A percentile compares a stretch with the other conserved stretches of the same genome.
Evolutionary conservation across 768 basidiomycete species (phyloP).

Genomic region (Trametes punicea): DNA sequence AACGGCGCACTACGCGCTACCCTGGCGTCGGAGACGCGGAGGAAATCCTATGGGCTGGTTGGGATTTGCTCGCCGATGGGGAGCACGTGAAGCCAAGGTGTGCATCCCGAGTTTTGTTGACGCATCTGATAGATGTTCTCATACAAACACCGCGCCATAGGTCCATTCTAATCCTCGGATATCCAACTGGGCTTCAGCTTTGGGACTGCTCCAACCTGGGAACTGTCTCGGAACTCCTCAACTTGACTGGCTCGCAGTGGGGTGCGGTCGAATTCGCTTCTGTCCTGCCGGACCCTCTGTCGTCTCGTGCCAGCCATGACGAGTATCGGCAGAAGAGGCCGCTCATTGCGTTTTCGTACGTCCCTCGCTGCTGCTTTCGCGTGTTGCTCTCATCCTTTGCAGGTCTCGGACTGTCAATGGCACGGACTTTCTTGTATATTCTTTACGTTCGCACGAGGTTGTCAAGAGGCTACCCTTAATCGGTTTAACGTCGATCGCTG

Average conservation of each 20-base stretch:
- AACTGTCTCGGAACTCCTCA: constrained; percentile 50
- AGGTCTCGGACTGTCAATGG: constrained; percentile 22
- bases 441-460: constrained; percentile 46
- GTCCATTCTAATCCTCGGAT: constrained; percentile 49
- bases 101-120: constrained; percentile 7
- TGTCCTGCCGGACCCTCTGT: constrained; percentile 39
- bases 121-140: neutral
- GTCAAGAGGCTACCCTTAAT: constrained; percentile 45
- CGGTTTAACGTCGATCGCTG: constrained; percentile 43
- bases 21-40: constrained; percentile 33
- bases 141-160: constrained; percentile 30
- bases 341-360: constrained; percentile 36
- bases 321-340: constrained; percentile 32
- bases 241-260: constrained; percentile 40
- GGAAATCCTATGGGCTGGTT: constrained; percentile 42
- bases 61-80: constrained; percentile 34
- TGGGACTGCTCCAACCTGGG: constrained; percentile 61
- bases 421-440: constrained; percentile 41
- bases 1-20: constrained; percentile 22
- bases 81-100: constrained; percentile 15
- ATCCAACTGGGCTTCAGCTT: constrained; percentile 50
- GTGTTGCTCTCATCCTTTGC: neutral
- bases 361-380: neutral
- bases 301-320: constrained; percentile 23
- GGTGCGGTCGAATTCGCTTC: constrained; percentile 37